Percentiles rank a stretch among this genome's conserved stretches.
phyloP scores from a whole-genome alignment of 2,329 filamentous ascomycete species.

The Blastomyces percursus region DNA sequence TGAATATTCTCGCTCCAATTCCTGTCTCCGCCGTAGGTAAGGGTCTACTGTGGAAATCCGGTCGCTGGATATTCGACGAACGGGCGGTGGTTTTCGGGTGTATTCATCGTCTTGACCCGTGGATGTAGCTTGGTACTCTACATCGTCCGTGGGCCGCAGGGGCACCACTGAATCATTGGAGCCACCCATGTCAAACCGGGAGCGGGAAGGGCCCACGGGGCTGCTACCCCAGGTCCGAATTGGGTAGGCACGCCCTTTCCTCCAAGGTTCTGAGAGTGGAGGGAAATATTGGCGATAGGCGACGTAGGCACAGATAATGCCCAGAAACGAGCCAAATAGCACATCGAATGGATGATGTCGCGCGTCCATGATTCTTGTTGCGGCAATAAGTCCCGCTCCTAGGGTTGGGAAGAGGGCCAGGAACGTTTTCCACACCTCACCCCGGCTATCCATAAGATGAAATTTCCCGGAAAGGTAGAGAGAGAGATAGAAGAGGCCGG shows the following conservation, averaged over 20 bases:
- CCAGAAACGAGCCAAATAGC: conserved; percentile 44
- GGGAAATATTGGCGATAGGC: conserved; percentile 52
- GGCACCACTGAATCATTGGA: conserved; percentile 9
- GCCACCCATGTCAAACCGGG: conserved; percentile 9
- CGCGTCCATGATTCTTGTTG: conserved; percentile 51
- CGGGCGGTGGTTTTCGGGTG: neutral
- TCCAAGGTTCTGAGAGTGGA: conserved; percentile 43
- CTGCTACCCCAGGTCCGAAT: conserved; percentile 44
- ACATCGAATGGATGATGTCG: conserved; percentile 53
- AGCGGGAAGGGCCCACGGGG: conserved; percentile 9
- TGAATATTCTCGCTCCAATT: conserved; percentile 21
- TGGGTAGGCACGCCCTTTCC: conserved; percentile 48
- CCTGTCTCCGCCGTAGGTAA: conserved; percentile 21
- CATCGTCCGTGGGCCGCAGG: conserved; percentile 21
- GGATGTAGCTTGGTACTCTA: conserved; percentile 18
- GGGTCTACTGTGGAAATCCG: conserved; percentile 10
- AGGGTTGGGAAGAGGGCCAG: conserved; percentile 44
- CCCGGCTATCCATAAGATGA: conserved; percentile 48
- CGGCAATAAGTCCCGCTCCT: conserved; percentile 44
- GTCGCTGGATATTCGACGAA: conserved; percentile 10
- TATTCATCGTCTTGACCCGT: neutral
- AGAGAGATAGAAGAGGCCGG: conserved; percentile 49
- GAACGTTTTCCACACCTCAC: conserved; percentile 50
- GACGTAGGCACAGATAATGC: conserved; percentile 42
- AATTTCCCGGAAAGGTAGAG: conserved; percentile 50